Base-by-base conservation (phyloP, 2,329 filamentous ascomycete genomes). In the Rhynchosporium secalis region DNA sequence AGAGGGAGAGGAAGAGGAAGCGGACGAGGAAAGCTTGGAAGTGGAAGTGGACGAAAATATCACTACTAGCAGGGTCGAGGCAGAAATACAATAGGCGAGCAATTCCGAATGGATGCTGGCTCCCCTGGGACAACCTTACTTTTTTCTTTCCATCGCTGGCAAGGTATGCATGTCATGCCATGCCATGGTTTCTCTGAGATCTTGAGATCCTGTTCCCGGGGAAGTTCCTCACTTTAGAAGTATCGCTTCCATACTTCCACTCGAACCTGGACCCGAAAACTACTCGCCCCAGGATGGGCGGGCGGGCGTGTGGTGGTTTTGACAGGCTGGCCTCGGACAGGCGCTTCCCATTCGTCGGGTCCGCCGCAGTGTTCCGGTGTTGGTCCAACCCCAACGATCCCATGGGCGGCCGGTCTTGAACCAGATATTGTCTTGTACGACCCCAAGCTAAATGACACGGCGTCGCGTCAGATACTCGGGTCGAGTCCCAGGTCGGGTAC, bases 351-450 rank as follows among this genome's bases (percentile, higher is more conserved):
- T 54, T 54, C 51, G 51, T 41, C 51, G 54, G 54, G 26, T 56
- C 29, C 29, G 54, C 54, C 45, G 54, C 26, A 56, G 54, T 13
- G 29, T 56, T 33, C 54, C 40, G 54, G 40, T 28, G 51, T 29
- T 54, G 51, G 33, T 28, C 54, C 38, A 31, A 31, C 31, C 13
- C 31, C 20, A 20, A 20, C 20, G 20, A 31, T 28, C 46, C 26
- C 46, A 49, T 10, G 7, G 3, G 15, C n/a, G 51, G 12, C n/a
- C 28, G 51, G 36, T 7, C 36, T 43, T 28, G 9, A 38, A 20
- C 15, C 54, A 56, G 45, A 56, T 56, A 56, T 56, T 56, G 54
- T 46, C 41, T 46, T 56, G 54, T 56, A 40, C 54, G 33, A 56
- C 54, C 54, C 54, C 54, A 56, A 46, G 40, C 54, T 28, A 56